phyloP scores from a whole-genome alignment of 106 monocot species.

The Dendrobium chrysotoxum region DNA sequence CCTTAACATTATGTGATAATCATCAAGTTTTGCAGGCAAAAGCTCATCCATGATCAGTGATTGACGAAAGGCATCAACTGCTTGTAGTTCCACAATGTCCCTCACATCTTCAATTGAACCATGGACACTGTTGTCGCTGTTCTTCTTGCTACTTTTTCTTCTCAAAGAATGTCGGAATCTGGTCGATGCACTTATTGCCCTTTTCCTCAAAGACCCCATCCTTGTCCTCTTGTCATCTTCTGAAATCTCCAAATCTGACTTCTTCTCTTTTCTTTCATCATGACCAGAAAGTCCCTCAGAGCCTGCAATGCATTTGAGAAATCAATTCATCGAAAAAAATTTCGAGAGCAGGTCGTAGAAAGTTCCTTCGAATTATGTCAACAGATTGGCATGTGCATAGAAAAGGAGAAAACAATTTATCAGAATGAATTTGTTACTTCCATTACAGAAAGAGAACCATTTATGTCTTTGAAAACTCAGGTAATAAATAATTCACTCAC shows the following conservation, averaged over 20 bases:
- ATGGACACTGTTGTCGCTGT: conserved; percentile 19
- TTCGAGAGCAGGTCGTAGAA: not conserved
- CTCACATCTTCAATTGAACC: conserved; percentile 76
- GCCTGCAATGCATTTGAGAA: conserved; percentile 26
- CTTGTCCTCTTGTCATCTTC: conserved; percentile 68
- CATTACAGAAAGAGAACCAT: not conserved
- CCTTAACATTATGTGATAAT: conserved; percentile 87
- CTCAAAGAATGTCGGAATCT: conserved; percentile 71
- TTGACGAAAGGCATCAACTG: conserved; percentile 73
- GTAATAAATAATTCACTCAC: not conserved
- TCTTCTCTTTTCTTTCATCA: conserved; percentile 60
- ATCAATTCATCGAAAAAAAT: not conserved
- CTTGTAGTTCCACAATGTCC: conserved; percentile 53
- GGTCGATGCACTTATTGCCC: conserved; percentile 61
- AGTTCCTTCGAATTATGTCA: not conserved
- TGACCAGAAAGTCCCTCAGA: conserved; percentile 46
- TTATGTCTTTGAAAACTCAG: not conserved
- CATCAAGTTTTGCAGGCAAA: conserved; percentile 63
- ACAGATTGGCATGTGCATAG: not conserved
- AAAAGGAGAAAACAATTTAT: not conserved
- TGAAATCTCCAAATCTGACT: conserved; percentile 65
- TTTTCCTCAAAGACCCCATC: conserved; percentile 61
- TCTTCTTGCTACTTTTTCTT: conserved; percentile 48
- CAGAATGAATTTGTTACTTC: not conserved
- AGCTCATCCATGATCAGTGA: conserved; percentile 52